A percentile compares a stretch with the other conserved stretches of the same genome.
These are phyloP conservation scores for Trichosporon faecale DNA, from an alignment of 1,284 basidiomycete species.

Conservation along the genomic window DNA sequence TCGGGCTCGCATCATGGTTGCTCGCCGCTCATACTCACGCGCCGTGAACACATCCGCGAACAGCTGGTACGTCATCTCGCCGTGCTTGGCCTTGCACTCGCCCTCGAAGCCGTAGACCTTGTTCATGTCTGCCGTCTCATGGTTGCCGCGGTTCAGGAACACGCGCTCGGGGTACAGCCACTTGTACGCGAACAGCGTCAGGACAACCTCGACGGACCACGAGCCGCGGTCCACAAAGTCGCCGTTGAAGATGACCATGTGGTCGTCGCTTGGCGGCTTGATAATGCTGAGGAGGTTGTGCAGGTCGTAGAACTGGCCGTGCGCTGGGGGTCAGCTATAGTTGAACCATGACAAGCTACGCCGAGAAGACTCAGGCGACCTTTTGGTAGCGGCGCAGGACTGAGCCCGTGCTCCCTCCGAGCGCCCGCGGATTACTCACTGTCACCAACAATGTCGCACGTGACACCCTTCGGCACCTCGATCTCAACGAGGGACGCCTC, in stretches of 20 bases:
- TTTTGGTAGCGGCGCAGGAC: background rate
- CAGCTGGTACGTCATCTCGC: slow-evolving; percentile 81
- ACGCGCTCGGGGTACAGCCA: slow-evolving; percentile 87
- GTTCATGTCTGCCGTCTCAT: slow-evolving; percentile 79
- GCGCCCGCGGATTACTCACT: slow-evolving; percentile 48
- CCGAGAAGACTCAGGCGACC: too few species aligned
- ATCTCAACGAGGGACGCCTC: slow-evolving; percentile 83
- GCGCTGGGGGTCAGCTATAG: slow-evolving; percentile 25
- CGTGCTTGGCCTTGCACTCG: slow-evolving; percentile 92
- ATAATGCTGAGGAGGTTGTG: slow-evolving; percentile 83
- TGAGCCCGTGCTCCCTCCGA: background rate
- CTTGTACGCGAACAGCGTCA: slow-evolving; percentile 93
- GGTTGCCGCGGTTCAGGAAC: slow-evolving; percentile 92
- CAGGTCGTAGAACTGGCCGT: slow-evolving; percentile 86
- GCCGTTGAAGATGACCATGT: slow-evolving; percentile 84
- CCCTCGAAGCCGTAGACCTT: slow-evolving; percentile 90
- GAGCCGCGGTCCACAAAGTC: slow-evolving; percentile 96
- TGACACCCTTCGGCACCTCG: slow-evolving; percentile 70
- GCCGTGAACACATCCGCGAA: slow-evolving; percentile 89
- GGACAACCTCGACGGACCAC: slow-evolving; percentile 91
- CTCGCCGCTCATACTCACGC: slow-evolving; percentile 56
- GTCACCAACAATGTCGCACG: slow-evolving; percentile 87
- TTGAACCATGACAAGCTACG: too few species aligned
- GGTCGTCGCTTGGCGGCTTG: slow-evolving; percentile 72
- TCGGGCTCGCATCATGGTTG: background rate